Evolutionary conservation across 305 asterid species (phyloP), one percentile per base, ranked within the genome.

Genomic region (Fraxinus latifolia): DNA sequence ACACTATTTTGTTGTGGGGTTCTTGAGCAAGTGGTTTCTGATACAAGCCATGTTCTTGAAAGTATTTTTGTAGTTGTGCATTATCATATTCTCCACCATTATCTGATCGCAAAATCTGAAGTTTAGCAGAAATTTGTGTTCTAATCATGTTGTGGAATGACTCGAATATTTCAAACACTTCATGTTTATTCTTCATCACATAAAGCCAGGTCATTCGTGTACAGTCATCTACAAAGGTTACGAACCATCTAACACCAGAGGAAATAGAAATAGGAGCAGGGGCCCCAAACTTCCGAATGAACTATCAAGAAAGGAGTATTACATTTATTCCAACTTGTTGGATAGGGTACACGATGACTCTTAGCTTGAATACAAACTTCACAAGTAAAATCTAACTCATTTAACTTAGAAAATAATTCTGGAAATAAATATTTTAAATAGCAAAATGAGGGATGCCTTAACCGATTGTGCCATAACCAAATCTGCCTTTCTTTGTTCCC

Each of bases 21-120:
- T 53, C 1, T 0, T 15, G 23, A 15, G 6, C 80, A 77, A 29
- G 50, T 1, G 1, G 31, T 12, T n/a, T 77, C 80, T 77, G 80
- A 29, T 27, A 2, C 42, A 77, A 1, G 2, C 62, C 29, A 25
- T 29, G 3, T 29, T 25, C 25, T n/a, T 53, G 27, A 29, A 77
- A 50, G 23, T 77, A 77, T 23, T 3, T 7, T 3, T 29, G 29
- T 1, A 77, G 6, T 29, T 42, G 5, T 21, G 42, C 7, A 77
- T 77, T 77, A 11, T 12, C 80, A 29, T 77, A 77, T 77, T 47
- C 47, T 47, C 80, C 80, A 50, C 72, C 47, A 77, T 77, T 47
- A 77, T 77, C 6, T 1, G 27, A 44, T 23, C 65, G 1, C 2
- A 75, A 5, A 34, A 75, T 11, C 15, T 23, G 11, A 9, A 23